Evolutionary conservation across 305 asterid species (phyloP).

Genomic region (Fraxinus velutina): DNA sequence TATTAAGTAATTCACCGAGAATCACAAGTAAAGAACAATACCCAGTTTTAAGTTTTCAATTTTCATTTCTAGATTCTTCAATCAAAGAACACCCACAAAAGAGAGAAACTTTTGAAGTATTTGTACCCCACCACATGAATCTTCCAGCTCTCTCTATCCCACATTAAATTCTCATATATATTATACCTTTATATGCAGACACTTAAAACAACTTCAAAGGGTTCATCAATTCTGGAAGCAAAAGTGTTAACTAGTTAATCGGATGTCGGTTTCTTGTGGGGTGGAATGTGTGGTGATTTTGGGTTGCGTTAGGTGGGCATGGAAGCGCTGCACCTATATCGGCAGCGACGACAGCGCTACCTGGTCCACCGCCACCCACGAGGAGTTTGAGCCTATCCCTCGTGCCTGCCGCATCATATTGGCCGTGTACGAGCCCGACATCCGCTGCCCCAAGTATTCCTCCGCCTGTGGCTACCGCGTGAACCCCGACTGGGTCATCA

Average conservation of each 20-base stretch:
- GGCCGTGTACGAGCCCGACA: constrained; percentile 83
- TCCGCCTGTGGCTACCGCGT: constrained; percentile 62
- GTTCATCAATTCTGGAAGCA: not conserved
- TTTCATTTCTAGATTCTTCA: constrained; percentile 22
- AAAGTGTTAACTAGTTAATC: constrained; percentile 13
- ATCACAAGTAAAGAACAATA: constrained; percentile 5
- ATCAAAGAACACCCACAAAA: constrained; percentile 1
- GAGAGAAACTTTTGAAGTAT: constrained; percentile 13
- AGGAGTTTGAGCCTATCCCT: constrained; percentile 73
- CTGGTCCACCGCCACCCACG: constrained; percentile 73
- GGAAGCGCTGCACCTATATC: constrained; percentile 96
- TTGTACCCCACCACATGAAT: constrained; percentile 32
- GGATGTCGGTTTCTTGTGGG: constrained; percentile 76
- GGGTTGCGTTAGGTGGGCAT: constrained; percentile 87
- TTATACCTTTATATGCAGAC: not conserved
- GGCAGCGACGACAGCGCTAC: constrained; percentile 86
- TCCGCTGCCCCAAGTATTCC: constrained; percentile 49
- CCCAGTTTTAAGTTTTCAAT: constrained; percentile 4
- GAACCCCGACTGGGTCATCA: constrained; percentile 59
- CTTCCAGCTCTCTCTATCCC: constrained; percentile 8
- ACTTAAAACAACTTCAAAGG: not conserved
- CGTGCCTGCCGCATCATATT: constrained; percentile 77
- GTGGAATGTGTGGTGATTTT: constrained; percentile 65
- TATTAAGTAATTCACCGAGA: not conserved
- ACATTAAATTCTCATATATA: constrained; percentile 11